Base-by-base conservation (phyloP, 768 basidiomycete genomes). In the Tylopilus rubrobrunneus region DNA sequence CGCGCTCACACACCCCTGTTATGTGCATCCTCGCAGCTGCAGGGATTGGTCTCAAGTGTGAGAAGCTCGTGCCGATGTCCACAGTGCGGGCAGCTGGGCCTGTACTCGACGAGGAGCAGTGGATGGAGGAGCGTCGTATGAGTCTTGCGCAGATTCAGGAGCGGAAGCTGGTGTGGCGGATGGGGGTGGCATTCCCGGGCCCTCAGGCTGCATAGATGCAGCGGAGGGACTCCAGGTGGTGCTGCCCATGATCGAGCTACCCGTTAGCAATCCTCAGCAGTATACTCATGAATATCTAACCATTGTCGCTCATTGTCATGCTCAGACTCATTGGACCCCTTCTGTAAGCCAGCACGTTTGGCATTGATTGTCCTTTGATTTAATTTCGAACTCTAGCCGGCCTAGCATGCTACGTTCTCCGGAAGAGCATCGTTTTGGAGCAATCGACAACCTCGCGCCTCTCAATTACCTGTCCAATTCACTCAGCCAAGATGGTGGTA, bases 1-100 rank as follows among this genome's bases (percentile, higher is more conserved):
- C 89, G 2, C 80, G 84, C 42, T 82, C 81, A 4, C 93, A 97
- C 60, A 83, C 84, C 0, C 83, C 89, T 1, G 85, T 96, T 48
- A 67, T 74, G 47, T 80, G 81, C 29, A 82, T 92, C 17, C 79
- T 93, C 37, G 72, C 76, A 33, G 81, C 81, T 4, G 86, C 89
- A 0, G 84, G 85, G 1, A 67, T 77, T 11, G 56, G 62, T 6
- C 29, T 72, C 43, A 43, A 55, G 10, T 62, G 63, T 4, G 70
- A 72, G 44, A 65, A 60, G 41, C 23, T 59, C 12, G 45, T 42
- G 2, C 39, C 56, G 4, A 37, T 45, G 3, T 2, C 34, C 1
- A 64, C 28, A 9, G 47, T 28, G 9, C 62, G 50, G 37, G 8
- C 42, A 10, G 31, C 51, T 9, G n/a, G 34, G 15, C 57, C 56